A percentile compares a stretch with the other conserved stretches of the same genome.
These are phyloP conservation scores for Leishmania turanica DNA, from an alignment of 208 protist species.

Conservation along the genomic window DNA sequence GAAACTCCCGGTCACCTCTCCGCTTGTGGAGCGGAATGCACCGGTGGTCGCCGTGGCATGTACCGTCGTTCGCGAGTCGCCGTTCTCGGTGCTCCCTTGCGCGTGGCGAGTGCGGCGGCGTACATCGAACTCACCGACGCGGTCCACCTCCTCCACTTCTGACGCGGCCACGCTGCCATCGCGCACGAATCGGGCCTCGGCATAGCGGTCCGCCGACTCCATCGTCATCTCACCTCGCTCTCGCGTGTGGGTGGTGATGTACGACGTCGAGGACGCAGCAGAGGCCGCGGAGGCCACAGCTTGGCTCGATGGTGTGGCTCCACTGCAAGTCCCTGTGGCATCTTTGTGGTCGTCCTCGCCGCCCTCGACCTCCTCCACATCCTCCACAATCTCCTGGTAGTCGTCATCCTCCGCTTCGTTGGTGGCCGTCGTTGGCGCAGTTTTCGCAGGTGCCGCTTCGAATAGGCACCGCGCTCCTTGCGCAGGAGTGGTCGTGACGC, in stretches of 20 bases:
- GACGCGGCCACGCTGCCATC: slow-evolving; percentile 26
- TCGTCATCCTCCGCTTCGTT: slow-evolving; percentile 24
- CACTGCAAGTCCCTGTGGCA: neutral
- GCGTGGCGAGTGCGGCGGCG: slow-evolving; percentile 16
- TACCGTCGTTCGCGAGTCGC: slow-evolving; percentile 21
- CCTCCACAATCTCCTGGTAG: slow-evolving; percentile 27
- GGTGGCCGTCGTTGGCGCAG: neutral
- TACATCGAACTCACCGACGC: slow-evolving; percentile 27
- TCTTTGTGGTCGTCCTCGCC: slow-evolving; percentile 18
- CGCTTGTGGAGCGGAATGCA: slow-evolving; percentile 25
- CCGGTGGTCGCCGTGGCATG: slow-evolving; percentile 19
- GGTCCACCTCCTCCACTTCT: slow-evolving; percentile 24
- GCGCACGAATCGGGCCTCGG: slow-evolving; percentile 28
- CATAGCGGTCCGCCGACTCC: slow-evolving; percentile 23
- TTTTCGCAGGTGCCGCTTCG: slow-evolving; percentile 9
- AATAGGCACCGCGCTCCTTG: neutral
- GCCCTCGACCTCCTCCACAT: slow-evolving; percentile 27
- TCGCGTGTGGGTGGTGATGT: neutral
- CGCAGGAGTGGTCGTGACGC: neutral
- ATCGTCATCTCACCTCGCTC: slow-evolving; percentile 19
- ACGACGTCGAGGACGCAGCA: neutral
- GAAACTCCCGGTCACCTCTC: slow-evolving; percentile 32
- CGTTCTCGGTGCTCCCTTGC: slow-evolving; percentile 6
- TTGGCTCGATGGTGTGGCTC: neutral
- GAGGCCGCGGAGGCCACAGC: neutral